Base-by-base conservation (phyloP, 495 filamentous ascomycete genomes). In the Chlorociboria aeruginascens region DNA sequence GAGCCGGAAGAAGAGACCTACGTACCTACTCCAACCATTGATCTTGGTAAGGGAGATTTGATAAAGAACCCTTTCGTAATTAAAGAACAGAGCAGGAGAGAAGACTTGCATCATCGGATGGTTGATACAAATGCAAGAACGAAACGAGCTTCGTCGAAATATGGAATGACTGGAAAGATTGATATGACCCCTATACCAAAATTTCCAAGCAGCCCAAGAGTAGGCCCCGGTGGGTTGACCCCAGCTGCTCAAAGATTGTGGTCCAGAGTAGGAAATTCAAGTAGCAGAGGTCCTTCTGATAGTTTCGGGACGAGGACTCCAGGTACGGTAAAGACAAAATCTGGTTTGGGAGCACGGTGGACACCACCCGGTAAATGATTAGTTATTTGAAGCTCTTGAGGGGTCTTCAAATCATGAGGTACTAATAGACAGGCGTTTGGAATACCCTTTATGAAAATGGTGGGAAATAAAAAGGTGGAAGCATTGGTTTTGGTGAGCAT, bases 21-120 rank as follows among this genome's bases (percentile, higher is more conserved):
- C 17, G 3, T 6, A 12, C 29, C 50, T 31, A 8, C 40, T 8
- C 50, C 48, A n/a, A 45, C 44, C 10, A 55, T 60, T 35, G 60
- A 70, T 7, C 74, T 86, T 3, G 79, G 78, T 6, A 68, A 64
- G 8, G 74, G 70, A 16, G 79, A 87, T 47, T 60, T 71, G 9
- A 78, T 77, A 0, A 77, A 79, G 0, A 89, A 89, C 47, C 89
- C 89, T 2, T 98, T 98, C 61, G 76, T 81, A 36, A 79, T 98
- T 40, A 66, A 75, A 32, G 78, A 88, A 55, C 78, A 81, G 32
- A 79, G 86, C 49, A 80, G 74, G 59, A 71, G 93, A 10, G 92
- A 98, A 64, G 77, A 77, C 45, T 68, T 96, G 10, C 92, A 93
- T 64, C 79, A 90, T 59, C 78, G 82, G 13, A 88, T 98, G 80